Base-by-base conservation (phyloP, 129 eudicot species). In the Flaveria linearis region DNA sequence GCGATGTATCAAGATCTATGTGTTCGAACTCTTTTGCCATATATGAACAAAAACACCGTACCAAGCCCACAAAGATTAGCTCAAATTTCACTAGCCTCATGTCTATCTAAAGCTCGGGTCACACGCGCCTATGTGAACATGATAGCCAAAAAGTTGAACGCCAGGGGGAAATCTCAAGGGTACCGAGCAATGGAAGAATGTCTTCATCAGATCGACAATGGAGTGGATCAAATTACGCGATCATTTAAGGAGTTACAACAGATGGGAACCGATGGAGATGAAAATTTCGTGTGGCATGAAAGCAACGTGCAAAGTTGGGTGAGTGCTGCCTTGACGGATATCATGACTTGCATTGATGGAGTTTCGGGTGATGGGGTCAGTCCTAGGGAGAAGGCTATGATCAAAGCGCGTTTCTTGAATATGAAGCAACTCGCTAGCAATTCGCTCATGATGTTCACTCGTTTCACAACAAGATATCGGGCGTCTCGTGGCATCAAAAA, bases 301-400 rank as follows among this genome's bases (percentile, higher is more conserved):
- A 75, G 79, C 63, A 75, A 75, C 39, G 78, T 63, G 75, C 80
- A 67, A 72, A 76, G 80, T 17, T 91, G 97, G 95, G 77, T 87
- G 41, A 87, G 97, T 55, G 86, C 97, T 15, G 95, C 92, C 42
- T 73, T 86, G 10, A 85, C 97, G 1, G 95, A 88, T 53, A 75
- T 86, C 25, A 82, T 75, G 5, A 58, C 69, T 0, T 91, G 97
- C 56, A 47, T 89, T 5, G 90, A 86, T 41, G 90, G 87, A 47
- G 67, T 91, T 36, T 33, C 80, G 3, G 88, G 87, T 23, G 60
- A 15, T 20, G 79, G 73, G 23, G 72, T 84, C 14, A 83, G 89
- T 3, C 77, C 81, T 30, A 87, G 75, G 80, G 86, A 65, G 41
- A 83, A 74, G 82, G 86, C 84, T 20, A 71, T 80, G 55, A 79